Conservation (phyloP, 441 rosid species). For the Corymbia citriodora region DNA sequence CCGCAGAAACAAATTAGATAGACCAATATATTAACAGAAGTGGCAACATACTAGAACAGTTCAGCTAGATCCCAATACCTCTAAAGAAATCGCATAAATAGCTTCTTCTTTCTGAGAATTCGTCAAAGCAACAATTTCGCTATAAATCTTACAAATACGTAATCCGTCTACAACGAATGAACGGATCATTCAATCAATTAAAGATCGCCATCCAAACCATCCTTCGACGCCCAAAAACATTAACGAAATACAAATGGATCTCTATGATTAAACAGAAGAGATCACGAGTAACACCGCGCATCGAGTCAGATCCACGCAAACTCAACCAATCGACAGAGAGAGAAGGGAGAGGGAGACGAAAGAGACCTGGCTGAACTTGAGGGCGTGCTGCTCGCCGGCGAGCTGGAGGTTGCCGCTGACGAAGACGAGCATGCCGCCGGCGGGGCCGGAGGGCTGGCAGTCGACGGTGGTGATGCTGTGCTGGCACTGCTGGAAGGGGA, state of each 20-base stretch:
- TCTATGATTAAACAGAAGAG: background rate
- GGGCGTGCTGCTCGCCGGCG: conserved; percentile 89
- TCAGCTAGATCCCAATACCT: background rate
- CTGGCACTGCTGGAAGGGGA: conserved; percentile 94
- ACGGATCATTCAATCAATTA: background rate
- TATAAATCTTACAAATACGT: background rate
- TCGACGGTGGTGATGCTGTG: conserved; percentile 81
- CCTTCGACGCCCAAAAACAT: background rate
- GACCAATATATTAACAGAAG: background rate
- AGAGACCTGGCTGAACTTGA: conserved; percentile 88
- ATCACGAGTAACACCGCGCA: background rate
- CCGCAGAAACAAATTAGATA: background rate
- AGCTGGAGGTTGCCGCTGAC: conserved; percentile 92
- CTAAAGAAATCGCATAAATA: background rate
- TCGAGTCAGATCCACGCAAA: background rate
- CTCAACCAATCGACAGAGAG: background rate
- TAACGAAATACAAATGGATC: background rate
- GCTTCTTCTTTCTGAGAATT: background rate
- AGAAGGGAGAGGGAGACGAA: background rate
- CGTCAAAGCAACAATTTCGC: background rate
- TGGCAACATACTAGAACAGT: background rate
- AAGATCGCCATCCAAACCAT: background rate
- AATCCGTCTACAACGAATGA: background rate
- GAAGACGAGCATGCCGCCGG: conserved; percentile 91
- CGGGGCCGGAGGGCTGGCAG: conserved; percentile 91